Evolutionary conservation across 2,329 filamentous ascomycete species (phyloP).

Genomic region (Ceratocystis variospora): DNA sequence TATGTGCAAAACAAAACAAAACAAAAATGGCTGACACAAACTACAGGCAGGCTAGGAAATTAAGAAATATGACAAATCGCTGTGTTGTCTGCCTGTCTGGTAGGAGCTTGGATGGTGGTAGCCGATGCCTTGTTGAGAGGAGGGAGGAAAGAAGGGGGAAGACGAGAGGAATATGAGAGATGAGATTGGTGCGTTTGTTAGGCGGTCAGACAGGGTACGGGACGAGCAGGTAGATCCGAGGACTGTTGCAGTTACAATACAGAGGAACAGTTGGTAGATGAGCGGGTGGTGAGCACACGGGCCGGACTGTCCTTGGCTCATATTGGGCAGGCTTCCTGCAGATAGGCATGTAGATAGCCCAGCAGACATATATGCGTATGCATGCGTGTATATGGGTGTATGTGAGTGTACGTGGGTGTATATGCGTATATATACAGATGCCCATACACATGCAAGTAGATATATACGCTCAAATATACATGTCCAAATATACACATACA

Average conservation of each 20-base stretch:
- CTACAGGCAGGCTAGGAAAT: background rate
- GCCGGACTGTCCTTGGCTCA: too few species aligned
- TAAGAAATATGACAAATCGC: background rate
- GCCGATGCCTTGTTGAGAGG: background rate
- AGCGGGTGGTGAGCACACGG: too few species aligned
- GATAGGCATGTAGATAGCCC: background rate
- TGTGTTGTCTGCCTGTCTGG: background rate
- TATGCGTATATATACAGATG: background rate
- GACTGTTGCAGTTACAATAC: too few species aligned
- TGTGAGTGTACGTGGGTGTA: background rate
- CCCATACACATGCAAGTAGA: background rate
- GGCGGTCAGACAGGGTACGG: too few species aligned
- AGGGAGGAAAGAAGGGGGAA: background rate
- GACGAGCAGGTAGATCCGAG: too few species aligned
- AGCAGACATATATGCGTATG: background rate
- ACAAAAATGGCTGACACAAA: background rate
- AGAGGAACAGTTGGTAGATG: too few species aligned
- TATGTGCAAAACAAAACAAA: background rate
- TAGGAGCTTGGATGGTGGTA: background rate
- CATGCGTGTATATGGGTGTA: background rate
- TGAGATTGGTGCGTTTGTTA: too few species aligned
- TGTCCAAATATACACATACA: background rate
- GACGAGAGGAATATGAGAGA: background rate
- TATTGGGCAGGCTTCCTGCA: too few species aligned
- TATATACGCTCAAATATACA: background rate